phyloP scores from a whole-genome alignment of 1,139 yeast genomes.

The Blastobotrys aristatus region DNA sequence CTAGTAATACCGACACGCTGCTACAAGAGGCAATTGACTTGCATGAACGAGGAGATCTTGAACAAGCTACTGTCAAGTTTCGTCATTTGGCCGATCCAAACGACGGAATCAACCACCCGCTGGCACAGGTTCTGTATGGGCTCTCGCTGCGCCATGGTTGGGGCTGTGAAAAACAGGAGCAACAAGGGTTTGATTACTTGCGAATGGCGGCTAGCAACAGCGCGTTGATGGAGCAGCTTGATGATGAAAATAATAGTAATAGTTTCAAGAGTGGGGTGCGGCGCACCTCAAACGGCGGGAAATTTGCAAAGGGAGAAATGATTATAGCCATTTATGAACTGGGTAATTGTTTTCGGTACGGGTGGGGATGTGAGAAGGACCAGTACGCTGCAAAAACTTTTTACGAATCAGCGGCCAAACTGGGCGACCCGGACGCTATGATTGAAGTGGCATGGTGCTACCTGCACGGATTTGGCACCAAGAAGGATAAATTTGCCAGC shows the following conservation, averaged over 20 bases:
- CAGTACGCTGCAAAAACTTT: constrained; percentile 29
- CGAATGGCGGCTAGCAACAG: constrained; percentile 29
- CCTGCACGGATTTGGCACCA: constrained; percentile 31
- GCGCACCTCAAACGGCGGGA: background rate
- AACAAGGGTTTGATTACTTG: constrained; percentile 27
- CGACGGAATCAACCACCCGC: constrained; percentile 24
- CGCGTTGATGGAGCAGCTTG: constrained; percentile 24
- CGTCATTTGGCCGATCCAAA: constrained; percentile 26
- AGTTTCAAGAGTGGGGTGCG: constrained; percentile 12
- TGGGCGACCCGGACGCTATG: constrained; percentile 37
- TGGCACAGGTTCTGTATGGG: constrained; percentile 34
- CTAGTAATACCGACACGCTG: constrained; percentile 20
- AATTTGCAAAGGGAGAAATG: constrained; percentile 28
- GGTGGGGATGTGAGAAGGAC: constrained; percentile 35
- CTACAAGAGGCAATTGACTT: constrained; percentile 31
- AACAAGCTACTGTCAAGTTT: constrained; percentile 24
- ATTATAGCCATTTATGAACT: constrained; percentile 34
- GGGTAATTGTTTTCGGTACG: constrained; percentile 34
- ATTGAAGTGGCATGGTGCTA: constrained; percentile 31
- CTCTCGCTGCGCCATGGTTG: constrained; percentile 35
- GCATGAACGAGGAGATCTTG: constrained; percentile 29
- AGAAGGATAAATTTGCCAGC: constrained; percentile 31
- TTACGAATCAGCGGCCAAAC: constrained; percentile 33
- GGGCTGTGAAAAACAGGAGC: constrained; percentile 30
- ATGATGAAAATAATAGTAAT: constrained; percentile 11